Base-by-base conservation (phyloP, 768 basidiomycete species). In the Sporobolomyces pararoseus region DNA sequence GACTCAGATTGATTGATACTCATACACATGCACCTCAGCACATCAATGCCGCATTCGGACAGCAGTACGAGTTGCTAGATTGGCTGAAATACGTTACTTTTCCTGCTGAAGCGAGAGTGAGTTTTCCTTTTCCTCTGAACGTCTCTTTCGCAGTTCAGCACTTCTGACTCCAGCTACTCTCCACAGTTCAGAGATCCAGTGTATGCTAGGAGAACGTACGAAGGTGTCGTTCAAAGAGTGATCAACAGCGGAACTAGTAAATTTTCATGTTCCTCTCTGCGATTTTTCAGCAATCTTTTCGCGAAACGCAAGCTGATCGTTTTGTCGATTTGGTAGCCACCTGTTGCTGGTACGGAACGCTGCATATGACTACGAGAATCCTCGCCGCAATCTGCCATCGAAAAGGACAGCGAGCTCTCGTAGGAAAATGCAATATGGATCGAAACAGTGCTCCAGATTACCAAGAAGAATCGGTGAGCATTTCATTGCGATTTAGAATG, bases 361-460 rank as follows among this genome's bases (percentile, higher is more conserved):
- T 93, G 19, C 91, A 98, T 78, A 81, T 87, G 31, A 84, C 88
- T 0, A 91, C 91, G 12, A 90, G 89, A 80, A 80, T 85, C 42
- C 85, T 98, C 7, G 93, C 90, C 2, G 86, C 91, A 49, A 84
- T 89, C 39, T 84, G 88, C 14, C 84, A 86, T 72, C 77, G 76
- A n/a, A 80, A 80, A 75, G 89, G 89, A 84, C 66, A 75, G 83
- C 72, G 77, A 6, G 72, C 68, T 21, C 74, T 75, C 42, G 76
- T 77, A 14, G 78, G 90, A 85, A 90, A 91, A 86, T 92, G 90
- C 79, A 91, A 90, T 80, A 92, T 93, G 91, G 86, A 96, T 81
- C 83, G 86, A 23, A 82, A 90, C 75, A 82, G 81, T 92, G 93
- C 80, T 76, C 86, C 71, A 88, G 93, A 80, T 77, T 84, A 19